Conservation (phyloP, 1,284 basidiomycete species). For the Ustilago loliicola region DNA sequence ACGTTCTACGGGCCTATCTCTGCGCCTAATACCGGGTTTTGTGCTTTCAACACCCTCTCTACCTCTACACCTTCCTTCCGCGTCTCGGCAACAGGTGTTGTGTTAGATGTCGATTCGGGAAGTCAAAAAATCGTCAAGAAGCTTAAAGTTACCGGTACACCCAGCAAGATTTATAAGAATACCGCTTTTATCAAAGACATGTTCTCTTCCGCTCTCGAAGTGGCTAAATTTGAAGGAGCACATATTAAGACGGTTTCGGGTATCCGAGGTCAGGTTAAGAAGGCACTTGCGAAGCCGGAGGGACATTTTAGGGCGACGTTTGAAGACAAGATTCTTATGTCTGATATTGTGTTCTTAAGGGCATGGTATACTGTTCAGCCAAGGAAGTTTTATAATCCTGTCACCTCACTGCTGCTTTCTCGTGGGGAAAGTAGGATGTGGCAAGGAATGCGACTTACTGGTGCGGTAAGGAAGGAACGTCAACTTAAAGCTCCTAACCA, state of each 20-base stretch:
- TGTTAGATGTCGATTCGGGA: conserved; percentile 84
- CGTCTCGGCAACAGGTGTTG: conserved; percentile 92
- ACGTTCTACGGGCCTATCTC: conserved; percentile 77
- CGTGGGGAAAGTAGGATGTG: conserved; percentile 63
- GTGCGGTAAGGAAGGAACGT: conserved; percentile 87
- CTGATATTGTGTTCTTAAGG: conserved; percentile 93
- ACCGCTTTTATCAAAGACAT: conserved; percentile 98
- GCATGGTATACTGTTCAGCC: conserved; percentile 98
- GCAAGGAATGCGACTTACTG: conserved; percentile 92
- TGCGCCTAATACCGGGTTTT: conserved; percentile 85
- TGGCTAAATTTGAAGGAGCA: conserved; percentile 98
- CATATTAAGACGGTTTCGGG: conserved; percentile 95
- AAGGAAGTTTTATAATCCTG: conserved; percentile 95
- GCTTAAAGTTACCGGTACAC: conserved; percentile 92
- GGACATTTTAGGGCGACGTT: conserved; percentile 96
- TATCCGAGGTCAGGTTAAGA: conserved; percentile 96
- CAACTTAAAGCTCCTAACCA: conserved; percentile 82
- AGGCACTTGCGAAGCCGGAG: conserved; percentile 91
- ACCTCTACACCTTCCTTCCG: conserved; percentile 82
- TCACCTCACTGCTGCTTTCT: conserved; percentile 83
- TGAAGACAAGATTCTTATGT: conserved; percentile 97
- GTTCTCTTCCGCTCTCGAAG: conserved; percentile 92
- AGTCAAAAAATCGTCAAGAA: conserved; percentile 96
- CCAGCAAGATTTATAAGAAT: conserved; percentile 98
- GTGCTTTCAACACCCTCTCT: conserved; percentile 90